Conservation (phyloP, 495 filamentous ascomycete genomes). For the Aspergillus baeticus region DNA sequence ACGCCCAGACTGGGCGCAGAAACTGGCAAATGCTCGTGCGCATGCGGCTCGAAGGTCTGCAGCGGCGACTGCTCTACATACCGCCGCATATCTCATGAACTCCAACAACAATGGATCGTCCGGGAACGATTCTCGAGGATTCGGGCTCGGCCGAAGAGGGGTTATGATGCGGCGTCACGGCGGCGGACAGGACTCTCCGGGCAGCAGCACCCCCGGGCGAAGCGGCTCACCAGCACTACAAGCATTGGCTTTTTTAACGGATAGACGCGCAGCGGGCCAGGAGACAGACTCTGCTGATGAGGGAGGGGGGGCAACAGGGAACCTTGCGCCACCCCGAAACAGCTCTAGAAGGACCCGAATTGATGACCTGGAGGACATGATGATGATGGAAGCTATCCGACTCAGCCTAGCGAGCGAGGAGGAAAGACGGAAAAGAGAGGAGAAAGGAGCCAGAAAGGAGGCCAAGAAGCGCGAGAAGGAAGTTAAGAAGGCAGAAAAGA, state of each 20-base stretch:
- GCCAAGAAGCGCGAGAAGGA: conserved; percentile 82
- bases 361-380: conserved; percentile 93
- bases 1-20: conserved; percentile 91
- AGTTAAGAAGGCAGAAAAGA: conserved; percentile 74
- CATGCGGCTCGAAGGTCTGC: conserved; percentile 85
- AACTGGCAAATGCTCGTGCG: conserved; percentile 78
- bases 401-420: conserved; percentile 88
- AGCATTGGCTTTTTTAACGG: conserved; percentile 51
- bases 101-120: conserved; percentile 50
- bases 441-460: conserved; percentile 77
- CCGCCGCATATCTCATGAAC: conserved; percentile 90
- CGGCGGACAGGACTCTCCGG: conserved; percentile 28
- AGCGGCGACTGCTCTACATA: conserved; percentile 91
- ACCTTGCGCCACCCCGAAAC: conserved; percentile 49
- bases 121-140: conserved; percentile 45
- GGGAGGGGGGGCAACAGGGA: conserved; percentile 33
- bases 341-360: conserved; percentile 65
- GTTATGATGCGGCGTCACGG: conserved; percentile 44
- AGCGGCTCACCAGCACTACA: conserved; percentile 47
- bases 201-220: conserved; percentile 33
- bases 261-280: conserved; percentile 36
- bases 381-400: conserved; percentile 96
- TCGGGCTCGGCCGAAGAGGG: conserved; percentile 49
- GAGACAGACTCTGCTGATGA: conserved; percentile 45
- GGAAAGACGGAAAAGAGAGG: conserved; percentile 75